phyloP scores from a whole-genome alignment of 2,329 filamentous ascomycete species.

The Penicillium expansum region DNA sequence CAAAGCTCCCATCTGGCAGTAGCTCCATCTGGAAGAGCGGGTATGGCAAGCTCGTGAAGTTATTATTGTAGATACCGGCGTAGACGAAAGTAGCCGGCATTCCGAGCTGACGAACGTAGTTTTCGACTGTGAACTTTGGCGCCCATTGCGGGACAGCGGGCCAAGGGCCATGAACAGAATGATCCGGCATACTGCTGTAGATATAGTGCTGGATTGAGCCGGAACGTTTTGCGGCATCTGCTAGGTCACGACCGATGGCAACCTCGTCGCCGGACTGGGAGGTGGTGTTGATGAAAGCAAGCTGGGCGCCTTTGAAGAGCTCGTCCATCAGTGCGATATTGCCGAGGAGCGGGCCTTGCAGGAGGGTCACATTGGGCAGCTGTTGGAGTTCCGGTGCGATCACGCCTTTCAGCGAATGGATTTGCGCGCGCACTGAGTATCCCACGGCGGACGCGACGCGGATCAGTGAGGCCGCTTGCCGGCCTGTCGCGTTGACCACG shows the following conservation, averaged over 20 bases:
- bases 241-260: slow-evolving; percentile 80
- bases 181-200: slow-evolving; percentile 97
- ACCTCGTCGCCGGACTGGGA: slow-evolving; percentile 89
- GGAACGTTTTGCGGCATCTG: slow-evolving; percentile 81
- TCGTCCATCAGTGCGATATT: slow-evolving; percentile 70
- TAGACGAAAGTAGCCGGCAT: slow-evolving; percentile 91
- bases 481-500: slow-evolving; percentile 91
- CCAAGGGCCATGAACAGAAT: slow-evolving; percentile 78
- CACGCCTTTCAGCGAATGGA: slow-evolving; percentile 80
- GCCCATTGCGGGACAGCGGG: slow-evolving; percentile 86
- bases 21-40: slow-evolving; percentile 95
- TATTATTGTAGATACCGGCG: slow-evolving; percentile 98
- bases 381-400: slow-evolving; percentile 81
- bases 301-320: slow-evolving; percentile 77
- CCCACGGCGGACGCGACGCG: slow-evolving; percentile 91
- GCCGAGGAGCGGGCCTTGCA: slow-evolving; percentile 65
- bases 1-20: slow-evolving; percentile 77
- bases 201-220: slow-evolving; percentile 81
- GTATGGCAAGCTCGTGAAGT: slow-evolving; percentile 90
- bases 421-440: slow-evolving; percentile 87
- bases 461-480: slow-evolving; percentile 92
- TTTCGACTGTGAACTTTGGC: slow-evolving; percentile 87
- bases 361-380: slow-evolving; percentile 75
- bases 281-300: slow-evolving; percentile 97
- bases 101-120: slow-evolving; percentile 78